Conservation (phyloP, 257 asterid species). For the Penstemon davidsonii region DNA sequence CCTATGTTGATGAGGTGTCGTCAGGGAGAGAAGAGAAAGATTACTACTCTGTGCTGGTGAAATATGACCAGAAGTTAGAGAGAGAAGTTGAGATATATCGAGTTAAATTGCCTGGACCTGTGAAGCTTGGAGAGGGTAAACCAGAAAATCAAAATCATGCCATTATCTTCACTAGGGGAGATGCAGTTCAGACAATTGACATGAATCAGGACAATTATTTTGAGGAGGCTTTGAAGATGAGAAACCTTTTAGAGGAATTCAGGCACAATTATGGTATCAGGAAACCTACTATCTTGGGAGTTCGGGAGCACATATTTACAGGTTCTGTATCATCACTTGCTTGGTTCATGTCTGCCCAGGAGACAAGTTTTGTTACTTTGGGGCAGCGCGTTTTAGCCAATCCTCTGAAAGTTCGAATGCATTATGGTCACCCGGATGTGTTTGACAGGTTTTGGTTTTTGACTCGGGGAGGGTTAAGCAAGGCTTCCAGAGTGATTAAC, state of each 20-base stretch:
- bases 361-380: constrained; percentile 93
- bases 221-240: constrained; percentile 97
- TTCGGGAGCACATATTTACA: constrained; percentile 90
- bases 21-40: constrained; percentile 84
- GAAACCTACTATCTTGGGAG: constrained; percentile 95
- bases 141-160: constrained; percentile 99
- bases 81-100: constrained; percentile 96
- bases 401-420: constrained; percentile 97
- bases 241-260: constrained; percentile 94
- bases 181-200: constrained; percentile 98
- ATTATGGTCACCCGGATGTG: constrained; percentile 98
- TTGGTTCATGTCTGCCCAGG: constrained; percentile 99
- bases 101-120: constrained; percentile 92
- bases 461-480: constrained; percentile 98
- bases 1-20: constrained; percentile 96
- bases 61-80: constrained; percentile 73
- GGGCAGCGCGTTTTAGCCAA: constrained; percentile 99
- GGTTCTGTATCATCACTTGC: constrained; percentile 99
- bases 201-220: constrained; percentile 99
- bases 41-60: constrained; percentile 90
- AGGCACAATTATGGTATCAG: constrained; percentile 75
- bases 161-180: constrained; percentile 92
- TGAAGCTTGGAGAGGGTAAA: constrained; percentile 99
- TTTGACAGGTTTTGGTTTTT: constrained; percentile 98
- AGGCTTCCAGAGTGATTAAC: constrained; percentile 94